phyloP scores from a whole-genome alignment of 495 filamentous ascomycete genomes.

The Staphylotrichum tortipilum region DNA sequence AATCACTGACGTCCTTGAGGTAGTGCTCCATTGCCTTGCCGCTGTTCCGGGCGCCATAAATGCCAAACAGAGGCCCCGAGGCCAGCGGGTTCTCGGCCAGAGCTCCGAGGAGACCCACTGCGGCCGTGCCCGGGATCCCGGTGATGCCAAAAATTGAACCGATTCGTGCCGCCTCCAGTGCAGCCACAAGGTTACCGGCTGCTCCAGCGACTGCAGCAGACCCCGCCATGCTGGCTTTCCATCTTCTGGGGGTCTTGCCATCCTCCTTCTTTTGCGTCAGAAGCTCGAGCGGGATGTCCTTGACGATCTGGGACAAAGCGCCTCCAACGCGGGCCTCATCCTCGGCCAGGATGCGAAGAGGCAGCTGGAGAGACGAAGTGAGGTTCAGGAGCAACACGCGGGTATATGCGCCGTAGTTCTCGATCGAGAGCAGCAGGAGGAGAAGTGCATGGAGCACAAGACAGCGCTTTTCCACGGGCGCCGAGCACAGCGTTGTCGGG shows the following conservation, averaged over 20 bases:
- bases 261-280: slow-evolving; percentile 64
- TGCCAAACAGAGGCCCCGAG: slow-evolving; percentile 79
- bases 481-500: slow-evolving; percentile 31
- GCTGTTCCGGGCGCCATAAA: slow-evolving; percentile 78
- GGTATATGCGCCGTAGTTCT: slow-evolving; percentile 70
- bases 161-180: slow-evolving; percentile 72
- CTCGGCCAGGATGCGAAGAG: slow-evolving; percentile 53
- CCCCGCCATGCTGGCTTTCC: slow-evolving; percentile 56
- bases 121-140: slow-evolving; percentile 48
- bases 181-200: slow-evolving; percentile 63
- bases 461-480: slow-evolving; percentile 37
- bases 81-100: slow-evolving; percentile 68
- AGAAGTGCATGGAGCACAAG: slow-evolving; percentile 53
- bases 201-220: slow-evolving; percentile 64
- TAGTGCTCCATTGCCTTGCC: slow-evolving; percentile 82
- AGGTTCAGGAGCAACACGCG: slow-evolving; percentile 65
- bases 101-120: slow-evolving; percentile 69
- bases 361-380: slow-evolving; percentile 57
- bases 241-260: slow-evolving; percentile 54
- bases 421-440: slow-evolving; percentile 67
- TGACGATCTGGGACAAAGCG: slow-evolving; percentile 62
- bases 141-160: slow-evolving; percentile 74
- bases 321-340: slow-evolving; percentile 69
- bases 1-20: slow-evolving; percentile 78
- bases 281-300: slow-evolving; percentile 59